Percentiles rank a stretch among this genome's conserved stretches.
These are phyloP conservation scores for Stenocarpella maydis DNA, from an alignment of 2,329 filamentous ascomycete genomes.

Conservation along the genomic window DNA sequence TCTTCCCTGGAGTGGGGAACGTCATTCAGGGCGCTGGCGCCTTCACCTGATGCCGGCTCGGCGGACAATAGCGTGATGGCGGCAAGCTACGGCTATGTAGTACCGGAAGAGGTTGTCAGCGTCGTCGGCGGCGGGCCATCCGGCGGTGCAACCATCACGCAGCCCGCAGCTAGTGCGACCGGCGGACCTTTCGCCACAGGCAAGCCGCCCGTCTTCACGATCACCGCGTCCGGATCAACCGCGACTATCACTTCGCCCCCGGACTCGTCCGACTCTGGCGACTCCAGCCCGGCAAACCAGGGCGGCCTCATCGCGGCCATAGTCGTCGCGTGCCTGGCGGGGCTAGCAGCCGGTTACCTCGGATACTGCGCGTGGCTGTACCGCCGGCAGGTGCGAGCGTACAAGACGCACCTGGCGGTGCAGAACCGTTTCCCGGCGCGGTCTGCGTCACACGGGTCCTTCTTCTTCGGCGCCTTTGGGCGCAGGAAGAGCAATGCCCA, in stretches of 20 bases:
- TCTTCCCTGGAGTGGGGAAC: slow-evolving; percentile 69
- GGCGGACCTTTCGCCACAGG: slow-evolving; percentile 77
- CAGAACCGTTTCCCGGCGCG: slow-evolving; percentile 57
- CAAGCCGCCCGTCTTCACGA: slow-evolving; percentile 72
- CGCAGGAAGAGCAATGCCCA: slow-evolving; percentile 37
- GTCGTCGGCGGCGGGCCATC: slow-evolving; percentile 45
- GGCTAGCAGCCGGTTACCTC: slow-evolving; percentile 68
- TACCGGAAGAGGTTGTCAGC: slow-evolving; percentile 68
- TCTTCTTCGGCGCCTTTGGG: slow-evolving; percentile 41
- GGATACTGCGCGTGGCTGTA: slow-evolving; percentile 79
- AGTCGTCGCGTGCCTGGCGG: slow-evolving; percentile 71
- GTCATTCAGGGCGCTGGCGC: slow-evolving; percentile 66
- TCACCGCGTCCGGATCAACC: slow-evolving; percentile 59
- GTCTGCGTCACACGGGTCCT: slow-evolving; percentile 48
- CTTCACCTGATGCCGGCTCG: slow-evolving; percentile 55
- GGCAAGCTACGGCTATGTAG: slow-evolving; percentile 70
- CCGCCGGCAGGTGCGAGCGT: slow-evolving; percentile 73
- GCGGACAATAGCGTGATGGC: slow-evolving; percentile 59
- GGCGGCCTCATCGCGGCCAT: slow-evolving; percentile 55
- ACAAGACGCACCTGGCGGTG: slow-evolving; percentile 74
- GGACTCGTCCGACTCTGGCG: slow-evolving; percentile 49
- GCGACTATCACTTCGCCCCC: slow-evolving; percentile 53
- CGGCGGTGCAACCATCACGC: slow-evolving; percentile 67
- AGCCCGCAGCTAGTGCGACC: slow-evolving; percentile 69
- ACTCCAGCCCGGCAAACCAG: slow-evolving; percentile 33